These are phyloP conservation scores for Termitomyces sp. DNA, from an alignment of 768 basidiomycete genomes.

Conservation along the genomic window DNA sequence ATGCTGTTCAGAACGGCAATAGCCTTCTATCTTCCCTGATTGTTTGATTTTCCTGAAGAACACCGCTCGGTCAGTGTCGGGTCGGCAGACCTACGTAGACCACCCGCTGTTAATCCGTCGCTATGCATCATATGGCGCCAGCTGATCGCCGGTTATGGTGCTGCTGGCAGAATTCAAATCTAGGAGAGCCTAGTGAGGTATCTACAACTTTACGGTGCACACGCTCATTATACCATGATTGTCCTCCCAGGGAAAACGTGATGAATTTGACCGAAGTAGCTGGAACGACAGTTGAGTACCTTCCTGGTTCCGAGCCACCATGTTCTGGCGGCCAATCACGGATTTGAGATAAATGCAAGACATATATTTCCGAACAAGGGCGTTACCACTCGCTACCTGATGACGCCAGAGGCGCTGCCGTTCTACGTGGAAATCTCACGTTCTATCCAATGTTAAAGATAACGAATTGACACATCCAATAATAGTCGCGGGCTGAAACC, in stretches of 20 bases:
- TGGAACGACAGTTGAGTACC: not conserved
- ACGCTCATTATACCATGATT: not conserved
- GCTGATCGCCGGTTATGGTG: not conserved
- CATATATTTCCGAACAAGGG: not conserved
- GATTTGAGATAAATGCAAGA: too few relatives aligned
- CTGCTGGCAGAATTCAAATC: not conserved
- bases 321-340: not conserved
- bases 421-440: not conserved
- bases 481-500: not conserved
- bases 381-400: not conserved
- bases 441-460: not conserved
- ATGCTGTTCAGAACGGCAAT: not conserved
- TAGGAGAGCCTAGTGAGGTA: too few relatives aligned
- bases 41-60: not conserved
- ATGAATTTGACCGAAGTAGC: too few relatives aligned
- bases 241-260: not conserved
- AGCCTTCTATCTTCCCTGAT: not conserved
- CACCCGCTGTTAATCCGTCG: not conserved
- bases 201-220: not conserved
- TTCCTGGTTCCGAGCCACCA: not conserved
- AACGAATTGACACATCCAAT: not conserved
- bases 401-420: not conserved
- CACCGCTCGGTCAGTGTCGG: not conserved
- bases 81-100: not conserved
- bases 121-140: not conserved